Evolutionary conservation across 2,329 filamentous ascomycete species (phyloP).

Genomic region (Septoria linicola): DNA sequence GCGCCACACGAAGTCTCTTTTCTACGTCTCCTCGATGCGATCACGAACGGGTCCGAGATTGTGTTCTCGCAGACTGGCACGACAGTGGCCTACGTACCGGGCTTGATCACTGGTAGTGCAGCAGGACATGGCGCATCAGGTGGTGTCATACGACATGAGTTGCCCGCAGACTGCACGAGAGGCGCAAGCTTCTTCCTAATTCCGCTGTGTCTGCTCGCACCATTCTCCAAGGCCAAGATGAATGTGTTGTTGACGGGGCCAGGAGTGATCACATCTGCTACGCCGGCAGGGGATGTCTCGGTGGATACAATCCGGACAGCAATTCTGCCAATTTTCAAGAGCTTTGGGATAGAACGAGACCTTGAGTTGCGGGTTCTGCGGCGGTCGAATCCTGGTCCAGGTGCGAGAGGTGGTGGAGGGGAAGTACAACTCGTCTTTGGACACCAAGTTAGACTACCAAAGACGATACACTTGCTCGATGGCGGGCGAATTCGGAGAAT

Average conservation of each 20-base stretch:
- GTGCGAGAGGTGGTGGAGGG: constrained; percentile 78
- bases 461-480: constrained; percentile 84
- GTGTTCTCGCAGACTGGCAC: constrained; percentile 97
- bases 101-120: constrained; percentile 82
- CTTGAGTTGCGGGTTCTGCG: constrained; percentile 82
- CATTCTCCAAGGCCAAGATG: constrained; percentile 87
- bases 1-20: constrained; percentile 93
- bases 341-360: constrained; percentile 82
- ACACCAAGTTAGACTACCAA: constrained; percentile 88
- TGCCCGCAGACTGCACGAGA: constrained; percentile 73
- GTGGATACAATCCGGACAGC: constrained; percentile 93
- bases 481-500: constrained; percentile 84
- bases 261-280: constrained; percentile 87
- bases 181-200: constrained; percentile 91
- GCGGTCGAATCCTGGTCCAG: constrained; percentile 72
- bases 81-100: constrained; percentile 85
- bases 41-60: constrained; percentile 93
- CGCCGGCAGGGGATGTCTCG: constrained; percentile 79
- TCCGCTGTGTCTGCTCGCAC: constrained; percentile 83
- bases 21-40: constrained; percentile 84
- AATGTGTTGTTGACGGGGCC: constrained; percentile 88
- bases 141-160: constrained; percentile 76
- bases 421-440: constrained; percentile 92
- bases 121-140: constrained; percentile 70
- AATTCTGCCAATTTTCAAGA: constrained; percentile 82